Percentiles rank a stretch among this genome's conserved stretches.
Conservation (phyloP, 106 monocot genomes). For the Iris macrosiphon region DNA sequence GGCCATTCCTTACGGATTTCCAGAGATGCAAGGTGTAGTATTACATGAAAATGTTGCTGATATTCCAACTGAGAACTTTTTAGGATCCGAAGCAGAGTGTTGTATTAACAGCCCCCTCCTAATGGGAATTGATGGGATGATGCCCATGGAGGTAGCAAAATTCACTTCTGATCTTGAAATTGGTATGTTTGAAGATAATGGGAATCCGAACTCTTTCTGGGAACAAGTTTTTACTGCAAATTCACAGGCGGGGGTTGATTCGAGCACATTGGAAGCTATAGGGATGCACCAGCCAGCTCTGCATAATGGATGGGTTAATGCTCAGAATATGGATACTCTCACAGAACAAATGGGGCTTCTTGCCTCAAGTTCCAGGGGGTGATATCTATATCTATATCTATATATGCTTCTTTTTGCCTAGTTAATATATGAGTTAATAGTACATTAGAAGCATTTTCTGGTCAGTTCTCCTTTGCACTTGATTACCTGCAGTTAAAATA, state of each 20-base stretch:
- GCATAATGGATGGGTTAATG: background rate
- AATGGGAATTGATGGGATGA: background rate
- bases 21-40: constrained; percentile 10
- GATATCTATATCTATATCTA: background rate
- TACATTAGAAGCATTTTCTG: too few relatives aligned
- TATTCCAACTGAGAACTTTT: constrained; percentile 5
- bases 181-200: background rate
- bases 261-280: background rate
- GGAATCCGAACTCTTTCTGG: constrained; percentile 32
- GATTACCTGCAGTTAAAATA: too few relatives aligned
- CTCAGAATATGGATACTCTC: constrained; percentile 9
- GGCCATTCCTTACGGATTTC: constrained; percentile 9
- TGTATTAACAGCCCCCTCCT: background rate
- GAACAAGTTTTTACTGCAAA: constrained; percentile 22
- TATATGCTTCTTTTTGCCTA: background rate
- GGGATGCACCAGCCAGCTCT: background rate
- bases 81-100: constrained; percentile 4
- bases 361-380: constrained; percentile 4
- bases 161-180: background rate
- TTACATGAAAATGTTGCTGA: background rate
- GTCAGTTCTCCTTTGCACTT: too few relatives aligned
- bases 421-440: too few relatives aligned
- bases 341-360: constrained; percentile 20
- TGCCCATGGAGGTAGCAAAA: constrained; percentile 2
- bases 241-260: constrained; percentile 10